Percentiles rank a stretch among this genome's conserved stretches.
phyloP scores from a whole-genome alignment of 2,329 filamentous ascomycete species.

The Trichoderma arundinaceum region DNA sequence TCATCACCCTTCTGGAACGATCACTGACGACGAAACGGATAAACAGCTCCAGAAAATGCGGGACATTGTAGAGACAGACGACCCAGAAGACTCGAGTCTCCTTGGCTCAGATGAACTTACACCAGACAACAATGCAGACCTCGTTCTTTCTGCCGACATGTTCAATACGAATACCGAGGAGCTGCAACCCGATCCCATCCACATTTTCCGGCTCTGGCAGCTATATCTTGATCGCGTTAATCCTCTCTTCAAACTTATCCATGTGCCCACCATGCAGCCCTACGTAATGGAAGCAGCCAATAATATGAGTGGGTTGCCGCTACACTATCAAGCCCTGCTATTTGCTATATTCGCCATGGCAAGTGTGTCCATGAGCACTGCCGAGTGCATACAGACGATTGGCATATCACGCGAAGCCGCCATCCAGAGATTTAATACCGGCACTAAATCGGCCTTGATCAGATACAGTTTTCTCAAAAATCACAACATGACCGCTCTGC shows the following conservation, averaged over 20 bases:
- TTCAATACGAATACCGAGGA: slow-evolving; percentile 50
- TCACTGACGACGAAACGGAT: not conserved
- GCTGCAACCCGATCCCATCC: slow-evolving; percentile 67
- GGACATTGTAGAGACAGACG: slow-evolving; percentile 59
- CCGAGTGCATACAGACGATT: slow-evolving; percentile 61
- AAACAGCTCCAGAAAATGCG: slow-evolving; percentile 62
- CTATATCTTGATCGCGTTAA: slow-evolving; percentile 76
- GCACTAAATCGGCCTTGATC: slow-evolving; percentile 56
- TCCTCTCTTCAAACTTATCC: slow-evolving; percentile 73
- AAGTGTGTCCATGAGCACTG: slow-evolving; percentile 58
- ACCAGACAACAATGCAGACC: slow-evolving; percentile 59
- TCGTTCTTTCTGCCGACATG: slow-evolving; percentile 54
- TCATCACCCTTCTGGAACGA: slow-evolving; percentile 32
- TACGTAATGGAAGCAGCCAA: slow-evolving; percentile 67
- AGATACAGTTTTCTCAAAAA: slow-evolving; percentile 63
- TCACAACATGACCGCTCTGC: slow-evolving; percentile 63
- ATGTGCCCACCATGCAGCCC: slow-evolving; percentile 71
- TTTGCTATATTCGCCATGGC: slow-evolving; percentile 71
- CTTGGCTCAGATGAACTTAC: slow-evolving; percentile 56
- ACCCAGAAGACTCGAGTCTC: slow-evolving; percentile 54
- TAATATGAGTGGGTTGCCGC: slow-evolving; percentile 59
- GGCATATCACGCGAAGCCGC: slow-evolving; percentile 57
- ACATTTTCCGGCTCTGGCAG: slow-evolving; percentile 76
- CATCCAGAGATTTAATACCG: slow-evolving; percentile 57
- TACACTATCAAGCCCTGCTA: slow-evolving; percentile 65